Base-by-base conservation (phyloP, 768 basidiomycete species). In the Boletellus sp. region DNA sequence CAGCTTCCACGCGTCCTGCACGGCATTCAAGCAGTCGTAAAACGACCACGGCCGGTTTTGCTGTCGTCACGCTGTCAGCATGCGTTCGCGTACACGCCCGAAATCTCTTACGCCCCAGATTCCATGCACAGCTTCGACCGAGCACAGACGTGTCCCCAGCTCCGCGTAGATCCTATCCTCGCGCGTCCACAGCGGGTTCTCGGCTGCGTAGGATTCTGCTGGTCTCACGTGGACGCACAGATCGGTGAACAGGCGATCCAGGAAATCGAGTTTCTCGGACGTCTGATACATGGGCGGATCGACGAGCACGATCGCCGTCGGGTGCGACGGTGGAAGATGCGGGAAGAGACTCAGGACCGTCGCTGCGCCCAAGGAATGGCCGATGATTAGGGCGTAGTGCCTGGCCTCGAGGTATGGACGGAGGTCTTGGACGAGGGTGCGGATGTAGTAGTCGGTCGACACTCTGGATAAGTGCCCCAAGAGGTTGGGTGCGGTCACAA, bases 401-500 rank as follows among this genome's bases (percentile, higher is more conserved):
- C 42, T 33, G 1, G 44, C 47, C 1, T 51, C 47, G 32, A 65
- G 45, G 19, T 58, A 63, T 13, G 61, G 54, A 15, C 31, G 47
- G 32, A 65, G 57, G 28, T 62, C 58, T 3, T 48, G 16, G 0
- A 47, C 56, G 11, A 63, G 47, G 22, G 58, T 32, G 12, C 19
- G 31, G 17, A 58, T 7, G 11, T 8, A 42, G 32, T 53, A 63
- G 38, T 65, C 58, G 0, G 37, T 13, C 4, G 51, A 50, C 12
- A 34, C 43, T 39, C 60, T 49, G n/a, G 19, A 54, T 5, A 16
- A 37, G 20, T 64, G 60, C 3, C 63, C 58, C 6, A 54, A 2
- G 34, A 60, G 52, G 22, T 62, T 53, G n/a, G 63, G 63, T 23
- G 63, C 58, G 8, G 49, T 58, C 3, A 64, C 60, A 0, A 54